Percentiles rank a stretch among this genome's conserved stretches.
Conservation (phyloP, 2,329 filamentous ascomycete genomes). For the Penicillium janthinellum region DNA sequence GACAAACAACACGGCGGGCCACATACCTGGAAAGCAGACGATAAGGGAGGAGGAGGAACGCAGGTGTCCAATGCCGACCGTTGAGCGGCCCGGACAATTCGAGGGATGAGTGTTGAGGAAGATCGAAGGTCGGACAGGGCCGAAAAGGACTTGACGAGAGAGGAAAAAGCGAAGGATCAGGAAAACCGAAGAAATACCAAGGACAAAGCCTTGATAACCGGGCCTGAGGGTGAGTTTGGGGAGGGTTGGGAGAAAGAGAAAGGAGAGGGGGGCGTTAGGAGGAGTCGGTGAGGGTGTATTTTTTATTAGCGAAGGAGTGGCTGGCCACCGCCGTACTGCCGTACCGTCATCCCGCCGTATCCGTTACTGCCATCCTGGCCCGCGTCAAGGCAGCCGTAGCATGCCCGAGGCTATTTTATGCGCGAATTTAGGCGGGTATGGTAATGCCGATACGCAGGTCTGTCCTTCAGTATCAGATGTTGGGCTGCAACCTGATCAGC, state of each 20-base stretch:
- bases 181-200: conserved; percentile 21
- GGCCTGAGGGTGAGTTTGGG: conserved; percentile 8
- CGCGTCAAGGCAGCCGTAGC: neutral
- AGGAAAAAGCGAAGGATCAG: conserved; percentile 3
- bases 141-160: conserved; percentile 2
- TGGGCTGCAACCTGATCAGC: conserved; percentile 7
- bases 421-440: conserved; percentile 9
- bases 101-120: neutral
- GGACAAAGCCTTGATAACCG: conserved; percentile 30
- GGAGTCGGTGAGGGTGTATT: conserved; percentile 33
- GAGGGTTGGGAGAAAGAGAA: conserved; percentile 19
- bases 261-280: conserved; percentile 14
- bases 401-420: conserved; percentile 8
- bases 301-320: conserved; percentile 27
- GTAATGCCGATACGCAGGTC: conserved; percentile 3
- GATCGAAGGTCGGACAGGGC: conserved; percentile 1
- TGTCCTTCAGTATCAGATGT: neutral
- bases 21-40: conserved; percentile 7
- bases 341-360: neutral
- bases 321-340: conserved; percentile 5
- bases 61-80: conserved; percentile 23
- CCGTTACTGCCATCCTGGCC: neutral
- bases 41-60: conserved; percentile 9
- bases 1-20: neutral
- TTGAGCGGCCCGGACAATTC: conserved; percentile 11